A percentile compares a stretch with the other conserved stretches of the same genome.
Conservation (phyloP, 139 green algal species). For the Chlamydomonas schloesseri region DNA sequence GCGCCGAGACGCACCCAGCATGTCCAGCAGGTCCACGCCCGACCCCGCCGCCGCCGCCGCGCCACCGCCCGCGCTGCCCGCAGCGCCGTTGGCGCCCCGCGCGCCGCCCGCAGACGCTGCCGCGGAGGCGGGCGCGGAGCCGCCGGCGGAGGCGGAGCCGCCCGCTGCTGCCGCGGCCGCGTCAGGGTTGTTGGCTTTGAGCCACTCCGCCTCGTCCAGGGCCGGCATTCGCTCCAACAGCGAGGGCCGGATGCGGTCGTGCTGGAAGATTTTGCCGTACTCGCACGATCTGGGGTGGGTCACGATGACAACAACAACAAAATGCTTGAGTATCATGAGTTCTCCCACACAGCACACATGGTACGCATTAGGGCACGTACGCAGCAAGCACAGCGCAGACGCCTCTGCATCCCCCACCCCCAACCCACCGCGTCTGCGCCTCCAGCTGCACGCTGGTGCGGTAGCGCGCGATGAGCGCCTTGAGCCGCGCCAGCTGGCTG, state of each 20-base stretch:
- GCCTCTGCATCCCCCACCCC: neutral
- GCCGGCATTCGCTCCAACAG: conserved; percentile 96
- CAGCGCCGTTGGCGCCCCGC: conserved; percentile 10
- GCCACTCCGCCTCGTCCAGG: conserved; percentile 84
- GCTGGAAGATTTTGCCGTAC: conserved; percentile 80
- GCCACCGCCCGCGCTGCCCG: conserved; percentile 17
- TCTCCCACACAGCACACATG: too few species aligned
- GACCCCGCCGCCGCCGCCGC: neutral
- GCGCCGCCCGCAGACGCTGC: conserved; percentile 31
- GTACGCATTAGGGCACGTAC: too few species aligned
- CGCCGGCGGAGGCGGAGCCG: conserved; percentile 12
- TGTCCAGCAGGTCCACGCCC: conserved; percentile 54
- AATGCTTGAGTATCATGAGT: too few species aligned
- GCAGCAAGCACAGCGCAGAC: too few species aligned
- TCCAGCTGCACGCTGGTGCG: conserved; percentile 77
- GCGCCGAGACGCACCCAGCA: conserved; percentile 28
- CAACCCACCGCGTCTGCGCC: conserved; percentile 76
- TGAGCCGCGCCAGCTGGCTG: conserved; percentile 46
- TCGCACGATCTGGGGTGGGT: conserved; percentile 66
- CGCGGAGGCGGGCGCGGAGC: conserved; percentile 41
- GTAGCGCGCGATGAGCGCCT: conserved; percentile 69
- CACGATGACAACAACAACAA: too few species aligned
- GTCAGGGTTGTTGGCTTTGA: conserved; percentile 53
- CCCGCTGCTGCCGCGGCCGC: conserved; percentile 35
- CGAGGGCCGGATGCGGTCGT: conserved; percentile 63